A percentile compares a stretch with the other conserved stretches of the same genome.
Conservation (phyloP, 495 filamentous ascomycete genomes). For the Aspergillus bertholletiae region DNA sequence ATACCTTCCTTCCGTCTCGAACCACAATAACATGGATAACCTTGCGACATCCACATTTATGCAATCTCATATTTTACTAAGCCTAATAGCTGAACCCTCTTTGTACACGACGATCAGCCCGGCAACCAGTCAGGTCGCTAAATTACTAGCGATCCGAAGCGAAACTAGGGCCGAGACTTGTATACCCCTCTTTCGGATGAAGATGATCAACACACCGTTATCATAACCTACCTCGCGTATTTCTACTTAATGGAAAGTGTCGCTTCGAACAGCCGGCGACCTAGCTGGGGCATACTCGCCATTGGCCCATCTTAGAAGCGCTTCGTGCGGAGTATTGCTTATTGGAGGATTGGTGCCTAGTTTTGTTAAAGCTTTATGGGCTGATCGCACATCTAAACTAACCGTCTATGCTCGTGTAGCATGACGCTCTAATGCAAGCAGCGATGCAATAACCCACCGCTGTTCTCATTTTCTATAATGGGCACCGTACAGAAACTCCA, state of each 20-base stretch:
- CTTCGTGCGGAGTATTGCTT: neutral
- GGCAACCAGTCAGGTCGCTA: neutral
- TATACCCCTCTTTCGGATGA: constrained; percentile 11
- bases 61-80: neutral
- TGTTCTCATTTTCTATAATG: neutral
- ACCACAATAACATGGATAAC: no score
- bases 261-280: no score
- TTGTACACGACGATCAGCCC: neutral
- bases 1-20: no score
- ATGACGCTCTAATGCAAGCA: neutral
- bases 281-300: neutral
- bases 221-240: neutral
- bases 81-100: no score
- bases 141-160: neutral
- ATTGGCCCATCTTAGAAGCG: neutral
- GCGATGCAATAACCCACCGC: neutral
- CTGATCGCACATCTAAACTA: neutral
- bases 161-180: neutral
- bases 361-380: neutral
- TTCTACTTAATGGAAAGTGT: no score
- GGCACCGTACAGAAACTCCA: neutral
- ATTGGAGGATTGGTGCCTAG: neutral
- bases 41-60: no score
- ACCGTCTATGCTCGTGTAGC: neutral
- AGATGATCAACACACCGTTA: constrained; percentile 3